These are phyloP conservation scores for Crithidia acanthocephali DNA, from an alignment of 208 protist species.

Conservation along the genomic window DNA sequence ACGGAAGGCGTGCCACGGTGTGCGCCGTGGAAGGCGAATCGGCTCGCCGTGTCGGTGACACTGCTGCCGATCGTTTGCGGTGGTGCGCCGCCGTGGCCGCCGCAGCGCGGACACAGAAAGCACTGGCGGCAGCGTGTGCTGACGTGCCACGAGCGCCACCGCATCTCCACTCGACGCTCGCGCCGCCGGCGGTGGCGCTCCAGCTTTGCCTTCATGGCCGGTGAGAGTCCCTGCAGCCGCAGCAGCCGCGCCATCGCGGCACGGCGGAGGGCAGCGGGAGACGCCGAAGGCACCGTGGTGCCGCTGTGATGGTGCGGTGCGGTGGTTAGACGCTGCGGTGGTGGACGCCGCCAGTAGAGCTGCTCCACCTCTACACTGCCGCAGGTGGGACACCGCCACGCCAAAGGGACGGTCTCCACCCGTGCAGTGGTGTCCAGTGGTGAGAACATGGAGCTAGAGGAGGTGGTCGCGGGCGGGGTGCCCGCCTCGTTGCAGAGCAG, in stretches of 20 bases:
- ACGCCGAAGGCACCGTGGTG: background rate
- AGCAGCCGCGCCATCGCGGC: conserved; percentile 14
- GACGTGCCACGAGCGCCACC: conserved; percentile 24
- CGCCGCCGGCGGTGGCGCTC: conserved; percentile 26
- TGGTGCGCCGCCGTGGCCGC: conserved; percentile 12
- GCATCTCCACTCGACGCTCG: conserved; percentile 27
- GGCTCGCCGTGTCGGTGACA: background rate
- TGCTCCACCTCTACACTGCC: conserved; percentile 44
- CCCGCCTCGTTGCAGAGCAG: conserved; percentile 31
- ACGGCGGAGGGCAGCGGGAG: background rate
- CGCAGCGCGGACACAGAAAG: conserved; percentile 67
- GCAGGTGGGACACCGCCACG: conserved; percentile 53
- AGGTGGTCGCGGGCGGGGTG: too few species aligned
- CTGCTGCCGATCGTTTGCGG: background rate
- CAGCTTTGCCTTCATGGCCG: conserved; percentile 23
- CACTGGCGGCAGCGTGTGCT: conserved; percentile 41
- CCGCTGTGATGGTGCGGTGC: background rate
- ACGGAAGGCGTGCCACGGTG: conserved; percentile 1
- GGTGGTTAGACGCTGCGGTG: background rate
- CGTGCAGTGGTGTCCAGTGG: background rate
- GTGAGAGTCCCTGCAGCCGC: conserved; percentile 10
- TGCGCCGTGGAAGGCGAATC: background rate
- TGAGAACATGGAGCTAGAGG: background rate
- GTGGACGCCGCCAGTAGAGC: conserved; percentile 32
- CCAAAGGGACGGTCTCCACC: conserved; percentile 37